phyloP scores from a whole-genome alignment of 2,329 filamentous ascomycete genomes.

The Beauveria australis region DNA sequence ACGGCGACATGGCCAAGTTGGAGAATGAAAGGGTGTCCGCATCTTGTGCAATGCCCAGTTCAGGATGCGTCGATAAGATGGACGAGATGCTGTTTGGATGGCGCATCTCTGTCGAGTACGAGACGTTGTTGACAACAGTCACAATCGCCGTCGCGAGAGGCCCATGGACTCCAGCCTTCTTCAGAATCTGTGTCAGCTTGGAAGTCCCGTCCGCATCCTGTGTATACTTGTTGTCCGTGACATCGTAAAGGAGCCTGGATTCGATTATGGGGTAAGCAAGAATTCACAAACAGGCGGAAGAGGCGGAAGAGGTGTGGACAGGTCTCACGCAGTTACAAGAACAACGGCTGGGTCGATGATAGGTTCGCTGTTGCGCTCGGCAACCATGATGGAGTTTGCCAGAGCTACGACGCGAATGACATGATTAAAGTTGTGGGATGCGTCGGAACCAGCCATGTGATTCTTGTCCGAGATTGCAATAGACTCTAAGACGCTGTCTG shows the following conservation, averaged over 20 bases:
- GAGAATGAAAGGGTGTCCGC: constrained; percentile 47
- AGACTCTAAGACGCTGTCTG: not conserved
- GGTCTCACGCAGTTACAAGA: not conserved
- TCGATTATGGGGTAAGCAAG: constrained; percentile 30
- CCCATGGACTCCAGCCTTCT: constrained; percentile 44
- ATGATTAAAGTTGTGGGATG: constrained; percentile 81
- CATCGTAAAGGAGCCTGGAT: constrained; percentile 71
- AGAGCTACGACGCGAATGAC: constrained; percentile 70
- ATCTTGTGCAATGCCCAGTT: constrained; percentile 72
- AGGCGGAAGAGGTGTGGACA: not conserved
- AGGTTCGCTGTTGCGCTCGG: constrained; percentile 29
- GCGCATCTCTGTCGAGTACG: constrained; percentile 65
- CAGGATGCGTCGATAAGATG: constrained; percentile 54
- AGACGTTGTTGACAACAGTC: constrained; percentile 65
- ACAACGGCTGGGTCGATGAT: not conserved
- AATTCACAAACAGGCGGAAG: not conserved
- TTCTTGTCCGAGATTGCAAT: constrained; percentile 24
- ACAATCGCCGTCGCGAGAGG: constrained; percentile 60
- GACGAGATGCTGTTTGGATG: constrained; percentile 50
- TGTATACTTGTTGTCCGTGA: constrained; percentile 85
- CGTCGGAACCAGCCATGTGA: constrained; percentile 73
- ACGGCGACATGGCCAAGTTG: not conserved
- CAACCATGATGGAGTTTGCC: constrained; percentile 54
- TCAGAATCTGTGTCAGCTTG: constrained; percentile 49
- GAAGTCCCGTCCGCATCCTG: constrained; percentile 45